Evolutionary conservation across 257 asterid species (phyloP).

Genomic region (Nicotiana benthamiana): DNA sequence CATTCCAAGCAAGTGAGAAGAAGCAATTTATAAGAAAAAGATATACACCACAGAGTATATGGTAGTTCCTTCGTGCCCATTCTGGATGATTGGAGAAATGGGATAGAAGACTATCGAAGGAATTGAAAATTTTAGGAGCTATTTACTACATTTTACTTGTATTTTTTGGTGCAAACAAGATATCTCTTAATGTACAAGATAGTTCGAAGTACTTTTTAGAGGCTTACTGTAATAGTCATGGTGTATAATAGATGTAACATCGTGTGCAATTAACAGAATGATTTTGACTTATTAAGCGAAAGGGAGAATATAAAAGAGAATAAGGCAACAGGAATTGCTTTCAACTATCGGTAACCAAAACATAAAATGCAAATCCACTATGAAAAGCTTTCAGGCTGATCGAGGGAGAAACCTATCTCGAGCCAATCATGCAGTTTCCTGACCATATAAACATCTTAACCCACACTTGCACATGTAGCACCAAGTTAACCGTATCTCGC

Average conservation of each 20-base stretch:
- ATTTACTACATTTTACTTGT: neutral
- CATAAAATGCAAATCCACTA: neutral
- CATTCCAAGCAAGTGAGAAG: neutral
- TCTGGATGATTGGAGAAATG: neutral
- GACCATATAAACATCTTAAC: neutral
- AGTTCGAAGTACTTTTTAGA: neutral
- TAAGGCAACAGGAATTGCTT: neutral
- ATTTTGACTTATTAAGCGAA: neutral
- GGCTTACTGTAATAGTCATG: neutral
- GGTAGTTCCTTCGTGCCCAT: neutral
- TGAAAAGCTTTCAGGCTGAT: neutral
- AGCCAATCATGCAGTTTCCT: neutral
- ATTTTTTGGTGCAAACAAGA: neutral
- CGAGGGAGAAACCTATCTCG: neutral
- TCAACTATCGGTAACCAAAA: neutral
- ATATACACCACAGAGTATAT: neutral
- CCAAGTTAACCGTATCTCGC: neutral
- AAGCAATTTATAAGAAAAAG: neutral
- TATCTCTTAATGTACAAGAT: neutral
- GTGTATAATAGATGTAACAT: neutral
- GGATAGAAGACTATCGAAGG: neutral
- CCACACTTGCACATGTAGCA: neutral
- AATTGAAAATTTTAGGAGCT: neutral
- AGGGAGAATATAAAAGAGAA: neutral
- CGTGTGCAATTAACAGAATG: neutral